Evolutionary conservation across 78 protist species (phyloP).

Genomic region (Dictyostelium discoideum): dicty_2.7 NC_007091.3:2537001-2537500

Average conservation of each 20-base stretch:
- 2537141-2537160: conserved; percentile 99
- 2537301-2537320: conserved; percentile 95
- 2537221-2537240: conserved; percentile 91
- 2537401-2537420: conserved; percentile 96
- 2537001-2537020: conserved; percentile 90
- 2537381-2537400: conserved; percentile 94
- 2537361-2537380: conserved; percentile 92
- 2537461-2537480: conserved; percentile 97
- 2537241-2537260: conserved; percentile 48
- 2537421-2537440: conserved; percentile 98
- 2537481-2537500: conserved; percentile 76
- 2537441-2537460: conserved; percentile 97
- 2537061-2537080: conserved; percentile 93
- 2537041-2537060: conserved; percentile 89
- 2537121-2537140: conserved; percentile 99
- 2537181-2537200: conserved; percentile 96
- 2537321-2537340: conserved; percentile 98
- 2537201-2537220: conserved; percentile 95
- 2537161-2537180: conserved; percentile 99
- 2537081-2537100: conserved; percentile 91
- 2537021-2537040: conserved; percentile 95
- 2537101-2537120: conserved; percentile 97
- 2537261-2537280: conserved; percentile 79
- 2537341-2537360: conserved; percentile 95
- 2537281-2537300: conserved; percentile 90